phyloP scores from a whole-genome alignment of 2,329 filamentous ascomycete genomes.

The Rachicladosporium sp. region DNA sequence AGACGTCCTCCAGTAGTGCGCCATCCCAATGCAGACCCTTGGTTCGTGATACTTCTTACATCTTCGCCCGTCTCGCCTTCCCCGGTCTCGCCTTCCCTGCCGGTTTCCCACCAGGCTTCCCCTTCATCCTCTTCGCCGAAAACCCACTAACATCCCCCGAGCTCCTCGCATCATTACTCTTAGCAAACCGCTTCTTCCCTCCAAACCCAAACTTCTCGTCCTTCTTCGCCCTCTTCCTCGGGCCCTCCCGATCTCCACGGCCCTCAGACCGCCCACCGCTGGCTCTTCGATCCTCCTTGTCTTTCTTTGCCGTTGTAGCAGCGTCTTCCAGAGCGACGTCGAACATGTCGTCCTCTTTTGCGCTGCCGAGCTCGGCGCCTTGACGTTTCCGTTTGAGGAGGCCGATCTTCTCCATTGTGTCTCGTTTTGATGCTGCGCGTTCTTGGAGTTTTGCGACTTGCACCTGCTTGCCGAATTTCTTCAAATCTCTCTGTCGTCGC shows the following conservation, averaged over 20 bases:
- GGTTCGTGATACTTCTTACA: too few relatives aligned
- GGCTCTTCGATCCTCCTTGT: slow-evolving; percentile 27
- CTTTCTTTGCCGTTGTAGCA: slow-evolving; percentile 39
- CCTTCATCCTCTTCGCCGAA: slow-evolving; percentile 78
- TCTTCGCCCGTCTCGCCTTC: too few relatives aligned
- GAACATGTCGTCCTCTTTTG: slow-evolving; percentile 75
- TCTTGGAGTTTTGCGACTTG: slow-evolving; percentile 94
- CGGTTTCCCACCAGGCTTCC: slow-evolving; percentile 21
- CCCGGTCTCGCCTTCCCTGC: slow-evolving; percentile 11
- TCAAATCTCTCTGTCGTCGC: slow-evolving; percentile 80
- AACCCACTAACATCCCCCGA: slow-evolving; percentile 72
- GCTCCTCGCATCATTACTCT: slow-evolving; percentile 80
- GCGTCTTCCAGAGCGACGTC: slow-evolving; percentile 72
- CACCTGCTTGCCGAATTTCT: slow-evolving; percentile 98
- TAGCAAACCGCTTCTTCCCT: slow-evolving; percentile 82
- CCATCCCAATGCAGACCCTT: too few relatives aligned
- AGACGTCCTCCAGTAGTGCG: too few relatives aligned
- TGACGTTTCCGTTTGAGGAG: slow-evolving; percentile 88
- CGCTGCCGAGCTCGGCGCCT: slow-evolving; percentile 52
- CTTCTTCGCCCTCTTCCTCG: slow-evolving; percentile 78
- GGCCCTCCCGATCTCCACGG: slow-evolving; percentile 24
- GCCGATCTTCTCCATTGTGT: slow-evolving; percentile 92
- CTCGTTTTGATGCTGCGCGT: slow-evolving; percentile 79
- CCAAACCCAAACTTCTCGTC: slow-evolving; percentile 91
- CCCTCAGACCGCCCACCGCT: slow-evolving; percentile 18